Percentiles rank a stretch among this genome's conserved stretches.
Evolutionary conservation across 495 filamentous ascomycete genomes (phyloP).

Genomic region (Penicillium lagena): DNA sequence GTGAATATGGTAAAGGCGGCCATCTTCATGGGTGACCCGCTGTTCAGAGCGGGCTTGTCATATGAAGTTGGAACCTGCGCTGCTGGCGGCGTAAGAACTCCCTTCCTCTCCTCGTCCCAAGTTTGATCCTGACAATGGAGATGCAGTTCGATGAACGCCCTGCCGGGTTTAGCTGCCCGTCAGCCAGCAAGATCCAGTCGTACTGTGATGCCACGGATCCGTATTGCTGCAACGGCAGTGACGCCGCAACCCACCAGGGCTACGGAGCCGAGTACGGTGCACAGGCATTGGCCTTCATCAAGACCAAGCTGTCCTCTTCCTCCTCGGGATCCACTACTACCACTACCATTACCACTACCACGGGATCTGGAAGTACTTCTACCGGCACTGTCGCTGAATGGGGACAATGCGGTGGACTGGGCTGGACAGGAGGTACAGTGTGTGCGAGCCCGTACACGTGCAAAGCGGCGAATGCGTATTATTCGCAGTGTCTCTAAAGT

Average conservation of each 20-base stretch:
- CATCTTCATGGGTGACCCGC: conserved; percentile 59
- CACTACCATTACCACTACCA: too few species aligned
- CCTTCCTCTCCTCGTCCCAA: background rate
- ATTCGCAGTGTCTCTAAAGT: too few species aligned
- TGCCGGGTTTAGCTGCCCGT: conserved; percentile 48
- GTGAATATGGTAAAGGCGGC: conserved; percentile 50
- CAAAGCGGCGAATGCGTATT: too few species aligned
- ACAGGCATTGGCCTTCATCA: conserved; percentile 49
- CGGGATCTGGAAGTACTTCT: too few species aligned
- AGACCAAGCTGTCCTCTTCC: conserved; percentile 35
- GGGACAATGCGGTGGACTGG: too few species aligned
- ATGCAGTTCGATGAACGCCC: conserved; percentile 50
- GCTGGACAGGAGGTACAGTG: too few species aligned
- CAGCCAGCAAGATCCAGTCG: conserved; percentile 46
- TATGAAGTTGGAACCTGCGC: conserved; percentile 57
- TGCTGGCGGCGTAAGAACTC: conserved; percentile 46
- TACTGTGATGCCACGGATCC: conserved; percentile 60
- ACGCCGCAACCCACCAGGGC: conserved; percentile 49
- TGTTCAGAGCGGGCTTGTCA: conserved; percentile 42
- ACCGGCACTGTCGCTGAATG: too few species aligned
- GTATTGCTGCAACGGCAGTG: conserved; percentile 58
- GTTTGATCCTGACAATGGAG: background rate
- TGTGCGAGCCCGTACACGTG: too few species aligned
- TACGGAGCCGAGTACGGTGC: conserved; percentile 55
- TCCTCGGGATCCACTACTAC: too few species aligned